A percentile compares a stretch with the other conserved stretches of the same genome.
Evolutionary conservation across 208 protist genomes (phyloP).

Genomic region (Wallacemonas sp.): DNA sequence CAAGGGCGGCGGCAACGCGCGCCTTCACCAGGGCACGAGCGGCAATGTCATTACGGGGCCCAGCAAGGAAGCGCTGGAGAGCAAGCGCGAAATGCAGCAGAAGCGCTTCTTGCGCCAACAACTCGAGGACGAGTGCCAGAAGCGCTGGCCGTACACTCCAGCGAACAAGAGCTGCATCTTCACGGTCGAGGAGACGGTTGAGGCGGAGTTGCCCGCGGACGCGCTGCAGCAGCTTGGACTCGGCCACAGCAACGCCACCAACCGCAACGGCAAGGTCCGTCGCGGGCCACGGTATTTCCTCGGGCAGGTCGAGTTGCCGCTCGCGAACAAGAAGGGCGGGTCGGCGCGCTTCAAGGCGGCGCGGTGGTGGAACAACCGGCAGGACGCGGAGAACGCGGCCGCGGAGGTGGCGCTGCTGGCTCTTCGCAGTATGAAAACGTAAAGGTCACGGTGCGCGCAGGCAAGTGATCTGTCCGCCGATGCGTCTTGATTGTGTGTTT

Average conservation of each 20-base stretch:
- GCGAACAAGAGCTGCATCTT: conserved; percentile 65
- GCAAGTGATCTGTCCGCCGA: too few species aligned
- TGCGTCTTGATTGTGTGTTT: background rate
- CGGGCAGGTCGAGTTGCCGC: conserved; percentile 60
- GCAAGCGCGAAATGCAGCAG: conserved; percentile 46
- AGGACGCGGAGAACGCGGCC: conserved; percentile 56
- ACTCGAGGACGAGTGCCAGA: conserved; percentile 58
- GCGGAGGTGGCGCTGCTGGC: conserved; percentile 51
- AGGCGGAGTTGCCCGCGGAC: conserved; percentile 40
- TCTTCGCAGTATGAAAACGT: conserved; percentile 45
- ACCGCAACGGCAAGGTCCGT: conserved; percentile 35
- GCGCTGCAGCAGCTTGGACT: conserved; percentile 36
- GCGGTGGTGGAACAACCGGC: conserved; percentile 47
- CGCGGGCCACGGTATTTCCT: conserved; percentile 59
- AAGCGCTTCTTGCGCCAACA: conserved; percentile 63
- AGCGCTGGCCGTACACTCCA: conserved; percentile 73
- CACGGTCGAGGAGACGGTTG: conserved; percentile 49
- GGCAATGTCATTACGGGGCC: conserved; percentile 60
- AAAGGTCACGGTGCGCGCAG: too few species aligned
- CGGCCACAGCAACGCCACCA: conserved; percentile 30
- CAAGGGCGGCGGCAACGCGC: conserved; percentile 16
- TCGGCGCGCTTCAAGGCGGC: conserved; percentile 46
- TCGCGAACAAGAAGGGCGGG: conserved; percentile 67
- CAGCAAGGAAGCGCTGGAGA: conserved; percentile 41
- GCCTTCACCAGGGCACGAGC: conserved; percentile 37